Conservation (phyloP, 192 early-diverging fungal genomes). For the Ambispora gerdemannii region DNA sequence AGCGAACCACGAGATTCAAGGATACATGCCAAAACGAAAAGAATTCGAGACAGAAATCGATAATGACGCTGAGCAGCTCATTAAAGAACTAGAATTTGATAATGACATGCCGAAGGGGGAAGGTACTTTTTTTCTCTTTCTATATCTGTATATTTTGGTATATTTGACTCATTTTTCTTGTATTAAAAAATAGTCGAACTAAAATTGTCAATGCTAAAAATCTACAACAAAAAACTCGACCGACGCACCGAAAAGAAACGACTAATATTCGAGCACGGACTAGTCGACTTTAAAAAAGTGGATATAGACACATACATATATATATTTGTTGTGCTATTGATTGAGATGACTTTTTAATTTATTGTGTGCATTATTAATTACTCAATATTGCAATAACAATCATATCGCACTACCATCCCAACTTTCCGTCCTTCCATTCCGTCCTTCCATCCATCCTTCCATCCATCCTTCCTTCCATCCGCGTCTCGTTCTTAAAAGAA, state of each 20-base stretch:
- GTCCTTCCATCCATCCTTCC: too few relatives aligned
- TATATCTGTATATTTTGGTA: background rate
- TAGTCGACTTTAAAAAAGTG: conserved; percentile 85
- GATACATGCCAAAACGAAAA: conserved; percentile 93
- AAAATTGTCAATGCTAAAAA: conserved; percentile 84
- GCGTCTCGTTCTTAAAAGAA: too few relatives aligned
- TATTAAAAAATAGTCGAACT: conserved; percentile 57
- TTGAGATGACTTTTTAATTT: background rate
- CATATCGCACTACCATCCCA: too few relatives aligned
- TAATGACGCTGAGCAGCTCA: conserved; percentile 89
- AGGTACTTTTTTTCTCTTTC: conserved; percentile 22
- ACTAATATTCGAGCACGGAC: conserved; percentile 83
- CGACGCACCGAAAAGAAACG: conserved; percentile 78
- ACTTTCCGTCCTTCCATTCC: too few relatives aligned
- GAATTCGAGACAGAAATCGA: conserved; percentile 98
- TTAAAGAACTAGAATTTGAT: conserved; percentile 95
- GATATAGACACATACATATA: background rate
- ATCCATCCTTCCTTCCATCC: too few relatives aligned
- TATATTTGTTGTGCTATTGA: background rate
- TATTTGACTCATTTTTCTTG: background rate
- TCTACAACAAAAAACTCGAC: conserved; percentile 88
- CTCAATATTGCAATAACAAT: conserved; percentile 57
- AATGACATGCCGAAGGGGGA: conserved; percentile 85
- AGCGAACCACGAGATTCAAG: conserved; percentile 92
- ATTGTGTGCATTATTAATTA: background rate